A percentile compares a stretch with the other conserved stretches of the same genome.
Evolutionary conservation across 306 rosid species (phyloP).

Genomic region (Prosopis cineraria): DNA sequence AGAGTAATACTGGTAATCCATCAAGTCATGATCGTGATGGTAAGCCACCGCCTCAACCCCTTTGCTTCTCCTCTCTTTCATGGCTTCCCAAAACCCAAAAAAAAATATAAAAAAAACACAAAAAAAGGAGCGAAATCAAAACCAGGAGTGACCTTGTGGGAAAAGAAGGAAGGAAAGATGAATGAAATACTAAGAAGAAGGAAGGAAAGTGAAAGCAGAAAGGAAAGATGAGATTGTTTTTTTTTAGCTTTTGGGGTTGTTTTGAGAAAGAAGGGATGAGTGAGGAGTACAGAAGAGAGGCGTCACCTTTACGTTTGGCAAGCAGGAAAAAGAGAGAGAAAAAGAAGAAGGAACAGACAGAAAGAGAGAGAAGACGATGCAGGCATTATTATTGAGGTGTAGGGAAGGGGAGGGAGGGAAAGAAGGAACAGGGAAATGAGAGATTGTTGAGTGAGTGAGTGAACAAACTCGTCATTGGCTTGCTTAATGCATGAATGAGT

Average conservation of each 20-base stretch:
- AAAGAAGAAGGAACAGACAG: slow-evolving; percentile 6
- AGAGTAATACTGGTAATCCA: slow-evolving; percentile 75
- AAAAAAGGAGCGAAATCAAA: not conserved
- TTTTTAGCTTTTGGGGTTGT: not conserved
- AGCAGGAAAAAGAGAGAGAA: slow-evolving; percentile 45
- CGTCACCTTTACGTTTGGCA: slow-evolving; percentile 87
- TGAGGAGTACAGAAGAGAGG: slow-evolving; percentile 42
- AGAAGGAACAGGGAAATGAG: slow-evolving; percentile 37
- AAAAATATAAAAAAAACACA: too few species aligned
- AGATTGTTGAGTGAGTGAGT: slow-evolving; percentile 45
- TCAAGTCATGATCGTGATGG: slow-evolving; percentile 34
- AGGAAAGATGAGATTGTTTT: slow-evolving; percentile 31
- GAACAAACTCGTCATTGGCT: slow-evolving; percentile 39
- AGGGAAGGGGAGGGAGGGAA: slow-evolving; percentile 49
- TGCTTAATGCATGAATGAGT: slow-evolving; percentile 17
- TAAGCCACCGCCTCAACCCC: slow-evolving; percentile 46
- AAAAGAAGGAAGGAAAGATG: not conserved
- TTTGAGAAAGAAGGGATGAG: slow-evolving; percentile 2
- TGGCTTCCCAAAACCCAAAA: slow-evolving; percentile 6
- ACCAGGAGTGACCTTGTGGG: not conserved
- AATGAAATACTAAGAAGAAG: slow-evolving; percentile 39
- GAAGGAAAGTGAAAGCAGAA: slow-evolving; percentile 35
- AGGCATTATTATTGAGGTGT: slow-evolving; percentile 75
- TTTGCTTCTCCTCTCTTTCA: slow-evolving; percentile 85
- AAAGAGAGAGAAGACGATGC: slow-evolving; percentile 47